phyloP scores from a whole-genome alignment of 192 early-diverging fungal species.

The Coemansia sp. region DNA sequence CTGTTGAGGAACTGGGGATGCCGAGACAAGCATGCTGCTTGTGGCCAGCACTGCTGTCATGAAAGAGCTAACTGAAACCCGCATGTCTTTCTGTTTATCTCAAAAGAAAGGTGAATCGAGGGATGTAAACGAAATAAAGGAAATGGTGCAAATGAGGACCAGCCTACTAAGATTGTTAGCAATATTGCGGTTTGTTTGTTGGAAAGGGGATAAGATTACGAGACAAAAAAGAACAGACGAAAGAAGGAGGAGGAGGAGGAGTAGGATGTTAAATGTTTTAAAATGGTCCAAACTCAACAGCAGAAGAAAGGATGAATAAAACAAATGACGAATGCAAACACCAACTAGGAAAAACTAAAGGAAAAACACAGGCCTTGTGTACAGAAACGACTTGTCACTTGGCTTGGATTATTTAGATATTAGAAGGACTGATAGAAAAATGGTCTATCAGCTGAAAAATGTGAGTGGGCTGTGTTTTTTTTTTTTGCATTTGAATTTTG shows the following conservation, averaged over 20 bases:
- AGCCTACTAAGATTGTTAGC: neutral
- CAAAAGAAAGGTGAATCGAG: no score
- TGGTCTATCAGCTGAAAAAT: neutral
- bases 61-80: neutral
- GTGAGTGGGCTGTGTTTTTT: no score
- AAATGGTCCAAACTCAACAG: neutral
- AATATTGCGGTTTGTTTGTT: neutral
- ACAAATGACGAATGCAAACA: neutral
- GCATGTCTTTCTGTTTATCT: neutral
- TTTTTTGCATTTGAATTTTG: no score
- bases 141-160: neutral
- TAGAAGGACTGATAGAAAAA: neutral
- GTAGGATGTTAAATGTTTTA: neutral
- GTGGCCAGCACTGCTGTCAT: slow-evolving; percentile 7
- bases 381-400: neutral
- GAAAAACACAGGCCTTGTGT: neutral
- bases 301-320: neutral
- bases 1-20: neutral
- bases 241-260: neutral
- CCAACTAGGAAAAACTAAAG: neutral
- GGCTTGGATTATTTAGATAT: neutral
- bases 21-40: neutral
- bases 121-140: no score
- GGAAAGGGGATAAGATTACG: neutral
- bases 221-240: neutral